Percentiles rank a stretch among this genome's conserved stretches.
Evolutionary conservation across 257 asterid genomes (phyloP).

Genomic region (Nicotiana obtusifolia): DNA sequence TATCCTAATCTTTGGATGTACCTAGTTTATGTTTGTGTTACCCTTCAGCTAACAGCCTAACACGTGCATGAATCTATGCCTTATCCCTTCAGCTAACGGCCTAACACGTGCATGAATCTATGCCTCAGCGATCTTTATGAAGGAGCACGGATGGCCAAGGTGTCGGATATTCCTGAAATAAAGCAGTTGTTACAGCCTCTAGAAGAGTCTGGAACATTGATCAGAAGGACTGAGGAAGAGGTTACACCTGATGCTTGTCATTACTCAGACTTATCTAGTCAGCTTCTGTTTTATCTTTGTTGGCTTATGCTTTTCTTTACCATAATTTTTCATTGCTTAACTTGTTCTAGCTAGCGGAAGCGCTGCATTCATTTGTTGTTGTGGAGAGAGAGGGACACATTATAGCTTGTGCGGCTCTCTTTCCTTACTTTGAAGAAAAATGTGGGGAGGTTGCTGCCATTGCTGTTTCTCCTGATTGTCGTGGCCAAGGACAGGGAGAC

Average conservation of each 20-base stretch:
- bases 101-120: constrained; percentile 4
- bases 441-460: constrained; percentile 98
- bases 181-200: constrained; percentile 73
- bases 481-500: constrained; percentile 98
- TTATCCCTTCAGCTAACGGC: neutral
- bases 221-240: constrained; percentile 83
- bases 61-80: constrained; percentile 14
- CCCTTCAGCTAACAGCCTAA: neutral
- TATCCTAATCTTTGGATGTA: neutral
- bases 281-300: neutral
- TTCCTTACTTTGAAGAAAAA: constrained; percentile 66
- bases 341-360: constrained; percentile 48
- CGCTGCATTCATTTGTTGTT: constrained; percentile 61
- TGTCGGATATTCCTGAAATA: constrained; percentile 62
- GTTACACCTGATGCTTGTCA: constrained; percentile 27
- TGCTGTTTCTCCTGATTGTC: constrained; percentile 97
- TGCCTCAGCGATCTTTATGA: constrained; percentile 88
- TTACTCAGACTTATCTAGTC: neutral
- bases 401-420: constrained; percentile 87
- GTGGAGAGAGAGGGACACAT: constrained; percentile 96
- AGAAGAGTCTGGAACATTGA: constrained; percentile 79
- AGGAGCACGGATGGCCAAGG: constrained; percentile 83
- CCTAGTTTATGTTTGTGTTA: neutral
- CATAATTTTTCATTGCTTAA: constrained; percentile 4
- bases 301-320: neutral